Conservation (phyloP, 1,139 yeast species). For the Kodamaea derodonti region DNA sequence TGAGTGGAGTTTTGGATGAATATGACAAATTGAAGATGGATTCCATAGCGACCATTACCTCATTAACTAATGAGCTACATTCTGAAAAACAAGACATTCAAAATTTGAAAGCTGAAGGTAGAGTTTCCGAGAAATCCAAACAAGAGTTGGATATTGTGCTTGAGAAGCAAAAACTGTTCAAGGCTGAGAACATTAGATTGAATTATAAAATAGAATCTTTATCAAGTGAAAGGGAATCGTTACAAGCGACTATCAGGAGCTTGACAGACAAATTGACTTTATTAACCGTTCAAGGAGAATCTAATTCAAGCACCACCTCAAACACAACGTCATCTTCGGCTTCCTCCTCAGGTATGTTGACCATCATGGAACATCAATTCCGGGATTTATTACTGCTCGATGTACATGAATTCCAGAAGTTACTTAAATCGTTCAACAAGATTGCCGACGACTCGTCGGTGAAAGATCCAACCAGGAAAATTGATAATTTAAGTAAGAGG, state of each 20-base stretch:
- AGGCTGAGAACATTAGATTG: slow-evolving; percentile 48
- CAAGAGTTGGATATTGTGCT: slow-evolving; percentile 41
- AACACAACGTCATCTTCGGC: slow-evolving; percentile 7
- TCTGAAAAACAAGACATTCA: slow-evolving; percentile 26
- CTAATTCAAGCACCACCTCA: not conserved
- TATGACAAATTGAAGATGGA: slow-evolving; percentile 23
- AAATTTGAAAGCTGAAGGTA: slow-evolving; percentile 18
- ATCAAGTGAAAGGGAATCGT: slow-evolving; percentile 31
- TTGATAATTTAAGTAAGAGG: slow-evolving; percentile 34
- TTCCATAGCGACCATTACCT: slow-evolving; percentile 22
- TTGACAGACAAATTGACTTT: slow-evolving; percentile 30
- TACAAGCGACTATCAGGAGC: slow-evolving; percentile 29
- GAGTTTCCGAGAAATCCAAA: slow-evolving; percentile 26
- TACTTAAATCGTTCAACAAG: slow-evolving; percentile 46
- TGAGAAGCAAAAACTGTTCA: slow-evolving; percentile 44
- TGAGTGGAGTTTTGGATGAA: slow-evolving; percentile 19
- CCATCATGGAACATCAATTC: slow-evolving; percentile 33
- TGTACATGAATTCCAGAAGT: slow-evolving; percentile 36
- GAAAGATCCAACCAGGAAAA: slow-evolving; percentile 51
- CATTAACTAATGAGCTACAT: slow-evolving; percentile 27
- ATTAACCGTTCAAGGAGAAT: slow-evolving; percentile 17
- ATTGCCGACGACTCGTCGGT: slow-evolving; percentile 59
- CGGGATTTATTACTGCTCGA: slow-evolving; percentile 37
- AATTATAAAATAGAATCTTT: slow-evolving; percentile 39
- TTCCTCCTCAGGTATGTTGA: slow-evolving; percentile 7